Base-by-base conservation (phyloP, 1,284 basidiomycete species). In the Moesziomyces sp. region DNA sequence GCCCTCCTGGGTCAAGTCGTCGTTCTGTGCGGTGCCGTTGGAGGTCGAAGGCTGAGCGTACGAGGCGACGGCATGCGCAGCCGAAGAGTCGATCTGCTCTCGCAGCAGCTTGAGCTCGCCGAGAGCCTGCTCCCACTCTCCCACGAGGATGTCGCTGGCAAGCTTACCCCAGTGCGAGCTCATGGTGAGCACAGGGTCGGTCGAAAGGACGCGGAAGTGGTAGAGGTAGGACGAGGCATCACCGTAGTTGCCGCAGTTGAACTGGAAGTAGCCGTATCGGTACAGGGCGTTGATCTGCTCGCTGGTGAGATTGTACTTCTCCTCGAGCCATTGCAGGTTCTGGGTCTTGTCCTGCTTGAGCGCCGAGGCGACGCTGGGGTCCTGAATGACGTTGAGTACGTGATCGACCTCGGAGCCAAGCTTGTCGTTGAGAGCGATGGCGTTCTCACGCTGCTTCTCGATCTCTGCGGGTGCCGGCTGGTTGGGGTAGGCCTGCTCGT, bases 131-230 rank as follows among this genome's bases (percentile, higher is more conserved):
- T 97, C 94, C 93, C 94, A 98, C 78, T 92, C 91, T 58, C 96
- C 97, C 5, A 91, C 91, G 52, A 99, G 90, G 81, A 97, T 97
- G 85, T 98, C 94, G 49, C 92, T 94, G 33, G 95, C 93, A 70
- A 99, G 91, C 86, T 98, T 97, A 43, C 96, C 96, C 97, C 96
- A 99, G 86, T 95, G 92, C 6, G 94, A 93, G 11, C 96, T 98
- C 52, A 93, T 91, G 86, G 92, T 94, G 80, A 96, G 91, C 61
- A 94, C 92, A 68, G 88, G 88, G 85, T 97, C 93, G 65, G 94
- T 95, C 49, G 95, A 97, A 68, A 99, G 91, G 49, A 98, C 91
- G 68, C 95, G 93, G 89, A 97, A 99, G 85, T 99, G 96, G 88
- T 99, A 95, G 65, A 99, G 89, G 86, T 97, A 98, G 85, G 97